Percentiles rank a stretch among this genome's conserved stretches.
phyloP scores from a whole-genome alignment of 257 asterid genomes.

The Solanum ossicruentum region DNA sequence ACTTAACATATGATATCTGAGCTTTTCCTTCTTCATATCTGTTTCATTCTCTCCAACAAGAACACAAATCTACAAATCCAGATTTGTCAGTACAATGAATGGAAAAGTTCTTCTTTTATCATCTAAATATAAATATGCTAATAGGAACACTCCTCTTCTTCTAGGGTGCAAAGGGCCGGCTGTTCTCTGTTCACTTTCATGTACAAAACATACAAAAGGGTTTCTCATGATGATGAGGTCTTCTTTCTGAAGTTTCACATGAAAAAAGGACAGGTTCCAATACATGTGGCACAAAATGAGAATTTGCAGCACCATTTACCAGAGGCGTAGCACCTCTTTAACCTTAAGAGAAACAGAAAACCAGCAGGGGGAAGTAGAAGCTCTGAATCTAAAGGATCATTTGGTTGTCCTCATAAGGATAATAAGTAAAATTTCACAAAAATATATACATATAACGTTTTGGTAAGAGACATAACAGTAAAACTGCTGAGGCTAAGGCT shows the following conservation, averaged over 20 bases:
- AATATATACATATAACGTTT: not conserved
- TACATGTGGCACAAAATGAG: not conserved
- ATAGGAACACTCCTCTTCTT: conserved; percentile 6
- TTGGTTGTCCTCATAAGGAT: not conserved
- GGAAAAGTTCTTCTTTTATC: too few relatives aligned
- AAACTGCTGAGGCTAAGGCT: not conserved
- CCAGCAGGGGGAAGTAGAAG: not conserved
- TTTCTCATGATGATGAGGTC: not conserved
- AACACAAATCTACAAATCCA: too few relatives aligned
- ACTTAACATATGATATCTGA: too few relatives aligned
- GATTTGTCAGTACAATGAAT: too few relatives aligned
- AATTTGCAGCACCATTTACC: not conserved
- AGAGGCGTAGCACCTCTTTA: not conserved
- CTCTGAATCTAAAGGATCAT: not conserved
- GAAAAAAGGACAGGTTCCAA: not conserved
- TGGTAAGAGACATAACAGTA: not conserved
- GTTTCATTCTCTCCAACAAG: too few relatives aligned
- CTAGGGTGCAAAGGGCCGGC: not conserved
- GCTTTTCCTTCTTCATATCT: too few relatives aligned
- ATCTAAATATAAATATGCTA: not conserved
- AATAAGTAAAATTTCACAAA: not conserved
- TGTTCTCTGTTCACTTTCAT: not conserved
- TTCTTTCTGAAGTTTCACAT: not conserved
- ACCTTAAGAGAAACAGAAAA: not conserved
- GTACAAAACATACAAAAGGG: not conserved